Conservation (phyloP, 306 rosid genomes). For the Myrica gale region DNA sequence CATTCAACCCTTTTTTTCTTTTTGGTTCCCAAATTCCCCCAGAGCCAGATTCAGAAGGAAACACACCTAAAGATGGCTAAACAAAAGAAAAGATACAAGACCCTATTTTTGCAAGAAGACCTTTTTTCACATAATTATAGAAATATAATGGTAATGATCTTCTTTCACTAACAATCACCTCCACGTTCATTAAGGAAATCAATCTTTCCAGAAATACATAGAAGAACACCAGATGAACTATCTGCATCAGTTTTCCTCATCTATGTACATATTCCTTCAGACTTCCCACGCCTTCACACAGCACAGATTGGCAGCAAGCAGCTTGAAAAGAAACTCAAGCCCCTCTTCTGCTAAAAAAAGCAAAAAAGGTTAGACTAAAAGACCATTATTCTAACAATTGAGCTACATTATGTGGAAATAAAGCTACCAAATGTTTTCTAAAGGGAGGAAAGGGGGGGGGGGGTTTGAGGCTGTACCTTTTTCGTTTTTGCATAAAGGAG, state of each 20-base stretch:
- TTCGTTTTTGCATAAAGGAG: conserved; percentile 55
- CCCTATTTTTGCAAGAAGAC: not conserved
- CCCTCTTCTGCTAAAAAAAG: conserved; percentile 66
- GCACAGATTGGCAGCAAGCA: conserved; percentile 84
- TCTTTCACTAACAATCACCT: too few species aligned
- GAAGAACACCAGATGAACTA: not conserved
- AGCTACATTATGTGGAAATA: not conserved
- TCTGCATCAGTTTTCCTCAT: not conserved
- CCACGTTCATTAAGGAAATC: not conserved
- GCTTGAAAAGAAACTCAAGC: conserved; percentile 65
- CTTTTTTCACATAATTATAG: not conserved
- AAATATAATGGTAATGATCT: not conserved
- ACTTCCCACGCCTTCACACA: conserved; percentile 40
- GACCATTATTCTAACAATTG: not conserved
- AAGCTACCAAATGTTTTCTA: not conserved
- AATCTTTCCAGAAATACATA: not conserved
- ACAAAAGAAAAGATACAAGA: not conserved
- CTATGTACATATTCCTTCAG: conserved; percentile 29
- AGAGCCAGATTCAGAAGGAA: too few species aligned
- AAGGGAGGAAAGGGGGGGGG: conserved; percentile 1
- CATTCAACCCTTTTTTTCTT: too few species aligned
- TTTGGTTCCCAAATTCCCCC: too few species aligned
- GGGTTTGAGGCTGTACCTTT: conserved; percentile 44
- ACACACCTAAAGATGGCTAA: not conserved
- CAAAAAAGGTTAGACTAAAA: not conserved